Percentiles rank a stretch among this genome's conserved stretches.
These are phyloP conservation scores for Tinospora cordifolia DNA, from an alignment of 164 flowering plant species.

Conservation along the genomic window DNA sequence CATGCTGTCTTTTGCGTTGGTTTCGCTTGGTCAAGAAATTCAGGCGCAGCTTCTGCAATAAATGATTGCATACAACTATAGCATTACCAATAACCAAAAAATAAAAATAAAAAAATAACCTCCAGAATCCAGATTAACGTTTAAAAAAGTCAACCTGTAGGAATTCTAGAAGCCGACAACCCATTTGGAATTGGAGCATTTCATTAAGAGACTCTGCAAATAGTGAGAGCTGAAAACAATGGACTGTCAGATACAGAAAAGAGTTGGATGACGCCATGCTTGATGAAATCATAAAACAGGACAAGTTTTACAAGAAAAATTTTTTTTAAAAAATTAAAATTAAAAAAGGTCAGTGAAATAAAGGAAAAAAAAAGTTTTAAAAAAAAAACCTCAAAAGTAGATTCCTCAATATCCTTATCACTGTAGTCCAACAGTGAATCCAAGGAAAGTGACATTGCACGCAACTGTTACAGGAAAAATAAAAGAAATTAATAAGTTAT, in stretches of 20 bases:
- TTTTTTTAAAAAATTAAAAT: constrained; percentile 4
- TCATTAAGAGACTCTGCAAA: constrained; percentile 88
- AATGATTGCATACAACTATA: constrained; percentile 8
- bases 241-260: constrained; percentile 3
- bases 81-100: constrained; percentile 1
- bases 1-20: constrained; percentile 59
- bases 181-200: constrained; percentile 97
- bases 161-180: constrained; percentile 59
- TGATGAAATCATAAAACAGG: not conserved
- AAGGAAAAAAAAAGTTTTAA: not conserved
- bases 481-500: constrained; percentile 8
- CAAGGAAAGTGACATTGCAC: constrained; percentile 71
- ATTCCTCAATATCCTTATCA: constrained; percentile 85
- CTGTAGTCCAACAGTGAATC: constrained; percentile 91
- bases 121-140: not conserved
- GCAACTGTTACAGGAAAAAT: constrained; percentile 51
- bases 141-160: constrained; percentile 62
- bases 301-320: not conserved
- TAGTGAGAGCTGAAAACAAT: constrained; percentile 58
- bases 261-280: not conserved
- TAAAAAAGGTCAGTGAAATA: not conserved
- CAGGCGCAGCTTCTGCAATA: constrained; percentile 51
- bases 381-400: constrained; percentile 78
- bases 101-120: constrained; percentile 2
- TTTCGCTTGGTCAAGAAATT: constrained; percentile 57